Conservation (phyloP, 306 rosid genomes). For the Begonia masoniana region DNA sequence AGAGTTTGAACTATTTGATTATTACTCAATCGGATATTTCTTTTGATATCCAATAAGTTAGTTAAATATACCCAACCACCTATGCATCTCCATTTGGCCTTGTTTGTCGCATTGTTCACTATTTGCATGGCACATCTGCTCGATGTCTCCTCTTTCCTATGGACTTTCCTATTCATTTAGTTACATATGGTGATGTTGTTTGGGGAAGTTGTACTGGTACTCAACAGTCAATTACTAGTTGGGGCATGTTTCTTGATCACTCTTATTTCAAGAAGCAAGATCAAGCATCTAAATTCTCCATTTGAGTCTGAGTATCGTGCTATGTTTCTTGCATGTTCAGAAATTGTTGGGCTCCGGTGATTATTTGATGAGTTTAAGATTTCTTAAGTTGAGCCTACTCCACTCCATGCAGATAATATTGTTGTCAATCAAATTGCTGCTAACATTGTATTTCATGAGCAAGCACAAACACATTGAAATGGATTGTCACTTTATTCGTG, state of each 20-base stretch:
- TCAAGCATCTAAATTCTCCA: constrained; percentile 1
- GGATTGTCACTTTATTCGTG: too few relatives aligned
- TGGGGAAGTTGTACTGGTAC: neutral
- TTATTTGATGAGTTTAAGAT: neutral
- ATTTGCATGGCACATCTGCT: neutral
- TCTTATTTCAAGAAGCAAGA: constrained; percentile 4
- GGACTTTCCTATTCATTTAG: neutral
- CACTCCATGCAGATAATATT: neutral
- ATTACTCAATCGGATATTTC: too few relatives aligned
- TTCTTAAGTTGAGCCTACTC: neutral
- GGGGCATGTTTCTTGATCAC: neutral
- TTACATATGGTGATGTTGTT: neutral
- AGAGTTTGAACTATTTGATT: neutral
- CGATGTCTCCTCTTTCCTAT: neutral
- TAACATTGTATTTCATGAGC: neutral
- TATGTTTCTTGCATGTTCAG: neutral
- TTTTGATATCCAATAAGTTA: neutral
- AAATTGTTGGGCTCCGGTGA: neutral
- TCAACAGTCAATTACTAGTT: neutral
- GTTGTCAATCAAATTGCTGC: neutral
- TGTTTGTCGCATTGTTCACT: neutral
- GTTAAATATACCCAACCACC: neutral
- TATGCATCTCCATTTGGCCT: neutral
- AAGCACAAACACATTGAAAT: too few relatives aligned
- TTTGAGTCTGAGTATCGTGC: neutral